Evolutionary conservation across 2,329 filamentous ascomycete species (phyloP).

Genomic region (Aspergillus caelatus): DNA sequence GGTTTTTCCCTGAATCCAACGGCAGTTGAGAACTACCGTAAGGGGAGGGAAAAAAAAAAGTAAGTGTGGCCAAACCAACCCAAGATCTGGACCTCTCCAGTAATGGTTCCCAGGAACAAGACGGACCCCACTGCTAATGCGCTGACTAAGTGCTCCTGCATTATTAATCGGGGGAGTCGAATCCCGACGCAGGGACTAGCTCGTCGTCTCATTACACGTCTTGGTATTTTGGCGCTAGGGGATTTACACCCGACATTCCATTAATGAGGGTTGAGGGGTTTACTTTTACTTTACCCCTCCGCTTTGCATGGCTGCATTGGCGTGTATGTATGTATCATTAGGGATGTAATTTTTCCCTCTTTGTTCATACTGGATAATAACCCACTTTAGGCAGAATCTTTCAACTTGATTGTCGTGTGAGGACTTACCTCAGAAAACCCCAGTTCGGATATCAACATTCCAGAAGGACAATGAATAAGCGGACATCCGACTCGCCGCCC

Average conservation of each 20-base stretch:
- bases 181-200: constrained; percentile 3
- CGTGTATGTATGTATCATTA: neutral
- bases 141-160: neutral
- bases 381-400: neutral
- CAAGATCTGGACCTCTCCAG: constrained; percentile 1
- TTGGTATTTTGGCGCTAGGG: neutral
- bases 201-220: constrained; percentile 1
- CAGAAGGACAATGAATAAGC: neutral
- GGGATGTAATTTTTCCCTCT: neutral
- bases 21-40: neutral
- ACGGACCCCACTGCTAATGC: neutral
- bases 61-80: neutral
- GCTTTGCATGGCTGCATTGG: neutral
- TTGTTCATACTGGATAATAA: neutral
- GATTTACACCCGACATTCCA: constrained; percentile 1
- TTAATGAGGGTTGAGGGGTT: neutral
- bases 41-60: neutral
- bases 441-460: neutral
- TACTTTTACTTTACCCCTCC: neutral
- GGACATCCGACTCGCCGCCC: neutral
- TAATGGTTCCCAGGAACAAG: neutral
- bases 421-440: neutral
- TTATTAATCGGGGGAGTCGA: constrained; percentile 3
- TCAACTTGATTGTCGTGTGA: neutral
- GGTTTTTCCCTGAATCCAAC: neutral